Evolutionary conservation across 768 basidiomycete genomes (phyloP), one percentile per base, ranked within the genome.

Genomic region (Leucosporidium creatinivorum): DNA sequence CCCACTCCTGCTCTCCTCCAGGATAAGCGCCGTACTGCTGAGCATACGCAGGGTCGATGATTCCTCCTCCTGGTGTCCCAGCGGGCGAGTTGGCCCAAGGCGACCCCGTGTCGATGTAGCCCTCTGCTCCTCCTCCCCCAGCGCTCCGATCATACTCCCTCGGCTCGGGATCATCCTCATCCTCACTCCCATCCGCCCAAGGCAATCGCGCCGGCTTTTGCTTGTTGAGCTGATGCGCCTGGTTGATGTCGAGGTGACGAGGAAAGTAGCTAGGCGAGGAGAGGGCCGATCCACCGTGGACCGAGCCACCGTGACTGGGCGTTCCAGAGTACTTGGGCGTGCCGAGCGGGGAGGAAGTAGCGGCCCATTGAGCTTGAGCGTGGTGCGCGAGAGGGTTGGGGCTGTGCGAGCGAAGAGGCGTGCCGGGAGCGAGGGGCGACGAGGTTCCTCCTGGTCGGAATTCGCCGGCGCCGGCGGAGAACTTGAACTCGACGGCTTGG

Each of bases 231-330:
- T 21, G 48, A n/a, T 58, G 60, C 9, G 28, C n/a, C 15, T 44
- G 56, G 44, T 56, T 49, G 30, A 61, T 36, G 19, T 69, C 67
- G 62, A 72, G 67, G 30, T 65, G 62, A 10, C 65, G 61, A 18
- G 70, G 67, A 44, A 72, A 72, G 59, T 68, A 72, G 50, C 64
- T 55, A 12, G 70, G 70, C 25, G 66, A 68, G 10, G 65, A 66
- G 9, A 55, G 36, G 44, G 70, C 70, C 19, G 58, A 61, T 7
- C 63, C 57, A 13, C n/a, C n/a, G 39, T 44, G 39, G 58, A 61
- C n/a, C 13, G 36, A n/a, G 23, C 36, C 36, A 2, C 36, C 26
- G 8, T 28, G n/a, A 13, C 33, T 39, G 10, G 33, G 55, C 28
- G 26, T 30, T 8, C 28, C 36, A 1, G 28, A 36, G 36, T 60